Base-by-base conservation (phyloP, 2,329 filamentous ascomycete species). In the Nothophoma quercina region DNA sequence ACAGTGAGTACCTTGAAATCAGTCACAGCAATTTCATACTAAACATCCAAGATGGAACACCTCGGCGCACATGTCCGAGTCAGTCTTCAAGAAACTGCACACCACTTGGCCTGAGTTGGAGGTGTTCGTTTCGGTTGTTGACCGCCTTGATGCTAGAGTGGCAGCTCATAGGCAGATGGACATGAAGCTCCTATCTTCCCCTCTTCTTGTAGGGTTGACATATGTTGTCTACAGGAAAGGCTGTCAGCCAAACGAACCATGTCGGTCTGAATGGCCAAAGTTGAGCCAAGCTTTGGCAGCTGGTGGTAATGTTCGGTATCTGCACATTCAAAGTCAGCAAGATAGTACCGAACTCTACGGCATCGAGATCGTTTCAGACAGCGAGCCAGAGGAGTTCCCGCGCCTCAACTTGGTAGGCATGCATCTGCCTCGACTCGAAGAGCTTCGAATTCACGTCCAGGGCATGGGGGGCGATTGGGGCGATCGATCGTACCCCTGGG, bases 231-330 rank as follows among this genome's bases (percentile, higher is more conserved):
- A 54, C 39, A 22, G 38, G 8, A 19, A 54, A 45, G 49, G 52
- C 32, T 38, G 40, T 8, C 5, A 7, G 6, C 10, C 32, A 4
- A 22, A 50, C 5, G 8, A 38, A 12, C 46, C 43, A 16, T 25
- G 33, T 10, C 36, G 19, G 10, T 53, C 49, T 10, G 52, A 56
- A 26, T 59, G 56, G 56, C 44, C 52, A 2, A 43, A 47, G 29
- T 28, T 59, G 4, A 51, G 48, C 4, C 18, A 22, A 5, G 33
- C 33, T 21, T 35, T 35, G 18, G 21, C 35, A 26, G 13, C 22
- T 25, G 35, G 35, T 29, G 23, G 23, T 12, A 29, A 18, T 16
- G 5, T 26, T 19, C 15, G 13, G 15, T 28, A 23, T 29, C 38
- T 40, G 18, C 38, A 25, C 4, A 7, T 26, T 10, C 15, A 18